Base-by-base conservation (phyloP, 306 rosid species). In the Vigna mungo region DNA sequence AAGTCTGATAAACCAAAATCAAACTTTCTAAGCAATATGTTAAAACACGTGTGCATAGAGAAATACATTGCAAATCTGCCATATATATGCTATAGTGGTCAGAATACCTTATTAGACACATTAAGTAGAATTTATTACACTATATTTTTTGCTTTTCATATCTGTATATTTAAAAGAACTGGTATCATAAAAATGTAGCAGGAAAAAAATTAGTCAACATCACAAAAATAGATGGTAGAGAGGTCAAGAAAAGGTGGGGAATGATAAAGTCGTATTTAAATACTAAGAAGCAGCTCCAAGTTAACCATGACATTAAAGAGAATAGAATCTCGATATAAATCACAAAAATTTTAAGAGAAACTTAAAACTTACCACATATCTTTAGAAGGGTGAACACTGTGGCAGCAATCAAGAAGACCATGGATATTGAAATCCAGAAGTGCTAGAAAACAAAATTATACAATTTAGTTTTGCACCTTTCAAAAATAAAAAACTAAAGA, bases 371-470 rank as follows among this genome's bases (percentile, higher is more conserved):
- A 95, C 98, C 98, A 15, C 89, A 84, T 78, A 95, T 85, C 91
- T 95, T 95, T 21, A 95, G 91, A 77, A 95, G 91, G 71, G 97
- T 89, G 86, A 95, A 95, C 32, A 85, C 49, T 55, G 98, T 90
- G 17, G 97, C 98, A 48, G 98, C 98, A 71, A 88, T 75, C 75
- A 92, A 85, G 96, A 95, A 92, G 84, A 95, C 97, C 98, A 95
- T 95, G 83, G 98, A 88, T 76, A 95, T 95, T 43, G 98, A 88
- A 73, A 94, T 92, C 98, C 98, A 95, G 92, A 95, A 95, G 87
- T 95, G 98, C 98, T 95, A 80, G 75, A 86, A 81, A 79, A 54
- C 78, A 85, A 52, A 78, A 80, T 64, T 14, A 48, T 15, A 68
- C 53, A 53, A 78, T 59, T 86, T 18, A 85, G 86, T 72, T 83